Base-by-base conservation (phyloP, 2,329 filamentous ascomycete species). In the Monosporascus sp. region DNA sequence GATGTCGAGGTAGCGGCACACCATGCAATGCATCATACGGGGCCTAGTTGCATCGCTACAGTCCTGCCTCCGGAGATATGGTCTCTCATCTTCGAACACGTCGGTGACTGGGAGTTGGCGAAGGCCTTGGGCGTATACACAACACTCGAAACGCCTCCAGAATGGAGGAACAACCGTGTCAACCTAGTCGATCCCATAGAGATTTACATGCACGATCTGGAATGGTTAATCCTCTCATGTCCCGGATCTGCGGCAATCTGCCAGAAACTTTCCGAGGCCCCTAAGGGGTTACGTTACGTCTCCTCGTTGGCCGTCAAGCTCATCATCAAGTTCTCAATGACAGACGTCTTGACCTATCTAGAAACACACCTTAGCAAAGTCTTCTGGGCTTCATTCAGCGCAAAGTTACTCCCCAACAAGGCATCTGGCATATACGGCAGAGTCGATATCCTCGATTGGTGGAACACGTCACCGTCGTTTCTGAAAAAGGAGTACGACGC, bases 61-160 rank as follows among this genome's bases (percentile, higher is more conserved):
- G 75, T 75, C 43, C 75, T 97, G 1, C 93, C 93, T 0, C 84
- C 88, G 0, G 93, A 97, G 70, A 80, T 97, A 39, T 96, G 92
- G 90, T 87, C 87, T 35, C 87, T 93, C 53, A 88, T 97, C 48
- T 83, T 97, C 44, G 89, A 95, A 59, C 84, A 87, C 57, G 83
- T 91, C 0, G 85, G 85, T 44, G 93, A 97, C 68, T 97, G 93
- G 93, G 93, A 97, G 71, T 77, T 95, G 20, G 88, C 93, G 9
- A 86, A 86, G 59, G 87, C 89, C 1, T 76, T 97, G 6, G 86
- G 88, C 53, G 82, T 97, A 45, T 93, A 88, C 65, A 90, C 90
- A 1, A 90, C 82, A 52, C 75, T 96, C 6, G 80, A 83, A 1
- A 82, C 86, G 56, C 91, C 93, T 1, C 77, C 81, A 11, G 67